Base-by-base conservation (phyloP, 2,329 filamentous ascomycete genomes). In the Saccharata proteae region DNA sequence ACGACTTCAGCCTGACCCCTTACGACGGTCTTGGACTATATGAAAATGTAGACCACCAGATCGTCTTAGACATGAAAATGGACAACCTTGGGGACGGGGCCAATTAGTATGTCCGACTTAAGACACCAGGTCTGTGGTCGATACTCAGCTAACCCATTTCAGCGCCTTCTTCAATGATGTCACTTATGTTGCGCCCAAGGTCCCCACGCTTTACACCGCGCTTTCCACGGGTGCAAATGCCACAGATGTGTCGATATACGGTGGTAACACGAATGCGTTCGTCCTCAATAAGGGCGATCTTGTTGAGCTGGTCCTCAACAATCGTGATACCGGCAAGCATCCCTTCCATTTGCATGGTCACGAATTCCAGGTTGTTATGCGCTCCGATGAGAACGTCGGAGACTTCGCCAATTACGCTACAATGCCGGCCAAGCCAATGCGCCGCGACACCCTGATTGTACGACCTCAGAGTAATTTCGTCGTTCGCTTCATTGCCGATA, bases 281-380 rank as follows among this genome's bases (percentile, higher is more conserved):
- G 64, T 92, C 3, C 66, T 92, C 9, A 61, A 74, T 16, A 69
- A 77, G 39, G 70, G 69, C 34, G 56, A 73, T 17, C 63, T 82
- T n/a, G 70, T 86, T 16, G 74, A 86, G 47, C 67, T 88, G 30
- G 57, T 84, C 12, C 59, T 88, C n/a, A 82, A 85, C 61, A 88
- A 85, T 47, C 64, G 73, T 26, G 81, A 88, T 43, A 65, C 37
- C 61, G 64, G 81, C 24, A 75, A 73, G 6, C 80, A 85, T 44
- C 83, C 75, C 0, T 77, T 78, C 59, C 75, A 80, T 52, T 55
- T 92, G 1, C 85, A 90, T 57, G 47, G 54, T 36, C 54, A 57
- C 39, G 42, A 38, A 16, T 56, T 57, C 44, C 54, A 57, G 38
- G 38, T 55, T 20, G 44, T 54, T 5, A 40, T 42, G 6, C 52